Evolutionary conservation across 495 filamentous ascomycete genomes (phyloP).

Genomic region (Annulohypoxylon bovei): DNA sequence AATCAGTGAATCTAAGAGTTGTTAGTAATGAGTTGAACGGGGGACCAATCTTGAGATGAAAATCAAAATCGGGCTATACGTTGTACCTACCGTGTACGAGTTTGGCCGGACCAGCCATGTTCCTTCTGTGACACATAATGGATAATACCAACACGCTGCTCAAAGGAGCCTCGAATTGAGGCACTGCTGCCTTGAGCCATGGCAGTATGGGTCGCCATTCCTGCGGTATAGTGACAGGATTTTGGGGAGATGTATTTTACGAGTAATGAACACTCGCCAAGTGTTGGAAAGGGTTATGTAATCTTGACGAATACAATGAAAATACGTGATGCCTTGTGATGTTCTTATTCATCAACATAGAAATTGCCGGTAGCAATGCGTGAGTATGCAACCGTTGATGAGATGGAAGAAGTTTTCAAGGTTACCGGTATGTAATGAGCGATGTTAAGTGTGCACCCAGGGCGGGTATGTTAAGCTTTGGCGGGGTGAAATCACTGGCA

Average conservation of each 20-base stretch:
- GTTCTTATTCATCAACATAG: neutral
- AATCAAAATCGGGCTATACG: neutral
- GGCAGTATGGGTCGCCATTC: slow-evolving; percentile 47
- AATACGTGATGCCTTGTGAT: too few relatives aligned
- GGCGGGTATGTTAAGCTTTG: neutral
- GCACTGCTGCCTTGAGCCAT: slow-evolving; percentile 48
- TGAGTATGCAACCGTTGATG: neutral
- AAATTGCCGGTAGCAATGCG: neutral
- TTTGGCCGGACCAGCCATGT: slow-evolving; percentile 41
- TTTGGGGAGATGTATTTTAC: neutral
- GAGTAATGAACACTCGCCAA: neutral
- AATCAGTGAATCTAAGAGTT: slow-evolving; percentile 83
- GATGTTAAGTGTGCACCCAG: neutral
- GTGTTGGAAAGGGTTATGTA: neutral
- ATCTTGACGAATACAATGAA: neutral
- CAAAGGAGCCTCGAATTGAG: slow-evolving; percentile 42
- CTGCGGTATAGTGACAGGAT: neutral
- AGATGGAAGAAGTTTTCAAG: neutral
- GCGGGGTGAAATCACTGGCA: neutral
- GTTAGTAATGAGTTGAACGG: slow-evolving; percentile 24
- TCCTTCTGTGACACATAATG: slow-evolving; percentile 40
- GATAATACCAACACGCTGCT: slow-evolving; percentile 43
- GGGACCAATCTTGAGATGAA: neutral
- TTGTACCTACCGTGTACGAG: slow-evolving; percentile 40
- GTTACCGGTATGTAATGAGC: neutral